A percentile compares a stretch with the other conserved stretches of the same genome.
Evolutionary conservation across 2,329 filamentous ascomycete species (phyloP).

Genomic region (Scleromitrula shiraiana): DNA sequence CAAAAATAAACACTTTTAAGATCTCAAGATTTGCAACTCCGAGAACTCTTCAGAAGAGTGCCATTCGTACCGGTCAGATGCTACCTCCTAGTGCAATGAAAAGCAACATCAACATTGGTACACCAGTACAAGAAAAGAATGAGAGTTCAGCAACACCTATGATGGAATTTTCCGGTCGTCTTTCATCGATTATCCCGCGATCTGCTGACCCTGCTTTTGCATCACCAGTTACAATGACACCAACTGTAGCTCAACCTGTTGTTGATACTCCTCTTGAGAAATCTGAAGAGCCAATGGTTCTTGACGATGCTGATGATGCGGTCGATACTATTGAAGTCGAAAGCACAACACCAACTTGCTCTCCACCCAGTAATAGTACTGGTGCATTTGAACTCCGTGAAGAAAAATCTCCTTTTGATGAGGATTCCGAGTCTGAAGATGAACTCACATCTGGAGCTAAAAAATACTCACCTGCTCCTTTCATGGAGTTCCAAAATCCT

Average conservation of each 20-base stretch:
- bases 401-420: conserved; percentile 37
- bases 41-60: conserved; percentile 22
- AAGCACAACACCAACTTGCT: conserved; percentile 20
- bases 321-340: conserved; percentile 11
- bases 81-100: conserved; percentile 14
- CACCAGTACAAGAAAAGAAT: neutral
- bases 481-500: conserved; percentile 23
- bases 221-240: conserved; percentile 1
- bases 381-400: conserved; percentile 38
- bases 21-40: conserved; percentile 28
- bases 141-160: conserved; percentile 4
- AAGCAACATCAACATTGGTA: conserved; percentile 3
- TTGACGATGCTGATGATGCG: conserved; percentile 14
- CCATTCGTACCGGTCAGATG: conserved; percentile 18
- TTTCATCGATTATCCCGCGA: conserved; percentile 34
- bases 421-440: conserved; percentile 48
- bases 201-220: conserved; percentile 25
- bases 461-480: conserved; percentile 22
- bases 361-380: conserved; percentile 17
- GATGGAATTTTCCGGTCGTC: conserved; percentile 31
- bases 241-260: conserved; percentile 10
- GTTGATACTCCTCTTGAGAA: conserved; percentile 4
- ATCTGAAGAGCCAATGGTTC: conserved; percentile 10
- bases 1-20: conserved; percentile 25
- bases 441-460: conserved; percentile 35